Conservation (phyloP, 768 basidiomycete species). For the Pleurotus ostreatus region DNA sequence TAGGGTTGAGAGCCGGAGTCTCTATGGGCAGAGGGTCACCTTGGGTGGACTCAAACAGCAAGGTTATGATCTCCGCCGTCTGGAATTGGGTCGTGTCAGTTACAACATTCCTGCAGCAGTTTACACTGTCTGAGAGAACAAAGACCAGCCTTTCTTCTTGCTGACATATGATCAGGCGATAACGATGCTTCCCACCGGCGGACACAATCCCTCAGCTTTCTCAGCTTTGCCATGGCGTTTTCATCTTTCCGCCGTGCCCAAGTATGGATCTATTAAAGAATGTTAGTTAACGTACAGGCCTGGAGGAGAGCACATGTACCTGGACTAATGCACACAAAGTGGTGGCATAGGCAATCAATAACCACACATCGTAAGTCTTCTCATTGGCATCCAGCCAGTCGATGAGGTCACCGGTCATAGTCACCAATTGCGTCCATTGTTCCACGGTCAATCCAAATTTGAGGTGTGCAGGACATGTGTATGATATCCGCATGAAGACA, state of each 20-base stretch:
- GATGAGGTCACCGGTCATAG: slow-evolving; percentile 74
- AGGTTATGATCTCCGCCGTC: slow-evolving; percentile 89
- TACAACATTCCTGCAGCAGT: not conserved
- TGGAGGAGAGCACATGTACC: slow-evolving; percentile 38
- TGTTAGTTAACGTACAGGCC: slow-evolving; percentile 3
- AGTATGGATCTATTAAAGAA: slow-evolving; percentile 73
- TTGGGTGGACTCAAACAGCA: slow-evolving; percentile 93
- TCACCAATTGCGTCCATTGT: slow-evolving; percentile 72
- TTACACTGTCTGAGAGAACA: slow-evolving; percentile 9
- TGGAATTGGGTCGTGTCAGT: slow-evolving; percentile 24
- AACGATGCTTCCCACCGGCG: slow-evolving; percentile 84
- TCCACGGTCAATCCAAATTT: slow-evolving; percentile 81
- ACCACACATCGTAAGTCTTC: slow-evolving; percentile 78
- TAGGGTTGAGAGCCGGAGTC: slow-evolving; percentile 72
- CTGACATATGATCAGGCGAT: slow-evolving; percentile 92
- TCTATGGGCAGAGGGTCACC: slow-evolving; percentile 51
- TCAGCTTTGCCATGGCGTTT: slow-evolving; percentile 69
- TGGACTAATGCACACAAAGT: slow-evolving; percentile 90
- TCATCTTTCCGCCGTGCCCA: slow-evolving; percentile 82
- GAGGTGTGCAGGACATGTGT: slow-evolving; percentile 84
- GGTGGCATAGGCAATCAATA: slow-evolving; percentile 82
- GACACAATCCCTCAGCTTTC: slow-evolving; percentile 79
- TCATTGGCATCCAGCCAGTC: slow-evolving; percentile 89
- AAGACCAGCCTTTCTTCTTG: slow-evolving; percentile 74
- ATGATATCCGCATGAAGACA: slow-evolving; percentile 97